A percentile compares a stretch with the other conserved stretches of the same genome.
These are phyloP conservation scores for Macrolepiota dolichaula DNA, from an alignment of 768 basidiomycete species.

Conservation along the genomic window DNA sequence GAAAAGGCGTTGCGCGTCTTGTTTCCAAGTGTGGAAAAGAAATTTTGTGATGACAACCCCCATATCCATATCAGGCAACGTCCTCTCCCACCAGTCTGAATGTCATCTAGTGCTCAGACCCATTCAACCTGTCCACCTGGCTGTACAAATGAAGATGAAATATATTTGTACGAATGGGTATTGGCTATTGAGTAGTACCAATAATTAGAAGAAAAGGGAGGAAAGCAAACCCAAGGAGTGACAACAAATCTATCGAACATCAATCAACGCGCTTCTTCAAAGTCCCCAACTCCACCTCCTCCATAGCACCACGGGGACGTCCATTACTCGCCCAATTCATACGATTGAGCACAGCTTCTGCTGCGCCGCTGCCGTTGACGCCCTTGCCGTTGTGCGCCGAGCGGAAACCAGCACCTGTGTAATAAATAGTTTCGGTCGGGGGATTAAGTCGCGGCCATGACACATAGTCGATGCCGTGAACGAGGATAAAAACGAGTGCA, in stretches of 20 bases:
- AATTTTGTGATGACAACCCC: conserved; percentile 29
- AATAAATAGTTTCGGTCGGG: conserved; percentile 81
- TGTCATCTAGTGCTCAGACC: neutral
- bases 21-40: conserved; percentile 13
- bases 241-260: conserved; percentile 12
- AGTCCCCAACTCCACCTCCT: conserved; percentile 78
- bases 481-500: conserved; percentile 68
- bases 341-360: conserved; percentile 32
- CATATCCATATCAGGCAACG: conserved; percentile 16
- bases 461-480: conserved; percentile 93
- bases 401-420: conserved; percentile 85
- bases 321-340: conserved; percentile 33
- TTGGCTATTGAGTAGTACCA: neutral
- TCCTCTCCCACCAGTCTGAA: neutral
- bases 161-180: neutral
- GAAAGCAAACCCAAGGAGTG: neutral
- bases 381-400: conserved; percentile 78
- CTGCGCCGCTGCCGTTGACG: conserved; percentile 35
- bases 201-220: neutral
- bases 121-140: neutral
- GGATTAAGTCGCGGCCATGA: conserved; percentile 90
- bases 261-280: conserved; percentile 77
- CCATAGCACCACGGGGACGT: conserved; percentile 38
- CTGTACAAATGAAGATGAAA: neutral
- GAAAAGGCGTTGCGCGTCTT: conserved; percentile 13